Evolutionary conservation across 31 red algal species (phyloP).

Genomic region (Endocladia muricata): DNA sequence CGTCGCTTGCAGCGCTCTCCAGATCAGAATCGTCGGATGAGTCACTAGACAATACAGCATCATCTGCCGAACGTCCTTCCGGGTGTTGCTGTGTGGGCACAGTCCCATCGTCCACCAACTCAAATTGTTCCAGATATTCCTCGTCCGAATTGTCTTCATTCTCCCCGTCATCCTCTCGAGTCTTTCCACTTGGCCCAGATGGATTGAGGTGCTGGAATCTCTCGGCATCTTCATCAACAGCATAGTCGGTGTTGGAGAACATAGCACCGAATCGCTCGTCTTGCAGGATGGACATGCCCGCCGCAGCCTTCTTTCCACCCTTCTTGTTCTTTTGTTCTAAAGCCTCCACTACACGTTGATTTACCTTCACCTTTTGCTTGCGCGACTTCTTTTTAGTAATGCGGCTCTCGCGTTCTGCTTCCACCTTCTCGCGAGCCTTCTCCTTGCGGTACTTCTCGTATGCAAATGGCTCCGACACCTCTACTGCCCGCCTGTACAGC

Average conservation of each 20-base stretch:
- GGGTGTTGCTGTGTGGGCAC: not conserved
- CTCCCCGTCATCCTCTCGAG: not conserved
- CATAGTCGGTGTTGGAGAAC: constrained; percentile 69
- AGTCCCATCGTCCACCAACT: constrained; percentile 13
- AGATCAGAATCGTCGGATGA: not conserved
- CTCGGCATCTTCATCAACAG: constrained; percentile 70
- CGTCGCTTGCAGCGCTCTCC: not conserved
- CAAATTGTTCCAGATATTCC: constrained; percentile 36
- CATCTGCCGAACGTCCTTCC: not conserved
- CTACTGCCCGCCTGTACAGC: constrained; percentile 73
- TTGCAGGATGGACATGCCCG: constrained; percentile 17
- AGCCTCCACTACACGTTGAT: constrained; percentile 28
- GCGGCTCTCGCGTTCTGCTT: constrained; percentile 50
- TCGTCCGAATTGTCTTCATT: constrained; percentile 18
- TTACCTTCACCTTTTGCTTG: constrained; percentile 30
- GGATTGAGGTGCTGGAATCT: constrained; percentile 74
- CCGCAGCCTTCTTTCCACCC: constrained; percentile 9
- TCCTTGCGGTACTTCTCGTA: constrained; percentile 90
- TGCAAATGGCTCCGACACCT: constrained; percentile 77
- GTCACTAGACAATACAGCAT: not conserved
- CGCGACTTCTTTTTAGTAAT: constrained; percentile 24
- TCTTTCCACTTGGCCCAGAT: not conserved
- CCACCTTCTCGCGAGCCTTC: constrained; percentile 74
- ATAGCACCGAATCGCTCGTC: constrained; percentile 80
- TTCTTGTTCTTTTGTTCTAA: constrained; percentile 20